Base-by-base conservation (phyloP, 768 basidiomycete genomes). In the Xanthoconium stramineum region DNA sequence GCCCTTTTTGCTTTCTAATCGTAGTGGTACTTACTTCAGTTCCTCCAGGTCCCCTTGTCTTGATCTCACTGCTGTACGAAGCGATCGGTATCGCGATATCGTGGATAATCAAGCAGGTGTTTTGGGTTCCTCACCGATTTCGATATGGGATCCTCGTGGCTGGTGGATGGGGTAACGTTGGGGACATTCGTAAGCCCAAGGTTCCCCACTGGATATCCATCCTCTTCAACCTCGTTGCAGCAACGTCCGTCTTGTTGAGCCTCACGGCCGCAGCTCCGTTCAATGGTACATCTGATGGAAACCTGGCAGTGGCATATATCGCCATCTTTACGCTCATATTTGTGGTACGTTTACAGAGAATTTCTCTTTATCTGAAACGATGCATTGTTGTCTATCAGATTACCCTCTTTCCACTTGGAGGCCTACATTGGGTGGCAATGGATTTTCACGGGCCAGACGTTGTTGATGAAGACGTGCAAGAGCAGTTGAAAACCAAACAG, bases 51-150 rank as follows among this genome's bases (percentile, higher is more conserved):
- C 88, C 88, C 2, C 74, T 90, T 13, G 62, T 84, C 29, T 73
- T 88, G 13, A 70, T 88, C n/a, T 83, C 81, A 0, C 29, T 86
- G 0, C 49, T 85, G 5, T 90, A 91, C 59, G 79, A 85, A 56
- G 63, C 62, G 3, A 68, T 86, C 6, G 86, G 89, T 8, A 65
- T 83, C 10, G 36, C 68, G 8, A 74, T 85, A 24, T 82, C 83
- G 0, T 84, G 77, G 74, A 46, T 80, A n/a, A 70, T 83, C 51
- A 80, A 80, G 47, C 79, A 81, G 58, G 61, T 86, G 48, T 89
- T 86, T 62, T 90, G 88, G 83, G 87, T 91, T 3, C 89, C 89
- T 1, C 85, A 88, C 63, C 78, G 86, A 29, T 90, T 91, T 64
- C 75, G 88, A 46, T 82, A 84, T 62, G 90, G 88, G 0, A 76